These are phyloP conservation scores for Taiwanofungus camphoratus DNA, from an alignment of 1,284 basidiomycete genomes.

Conservation along the genomic window DNA sequence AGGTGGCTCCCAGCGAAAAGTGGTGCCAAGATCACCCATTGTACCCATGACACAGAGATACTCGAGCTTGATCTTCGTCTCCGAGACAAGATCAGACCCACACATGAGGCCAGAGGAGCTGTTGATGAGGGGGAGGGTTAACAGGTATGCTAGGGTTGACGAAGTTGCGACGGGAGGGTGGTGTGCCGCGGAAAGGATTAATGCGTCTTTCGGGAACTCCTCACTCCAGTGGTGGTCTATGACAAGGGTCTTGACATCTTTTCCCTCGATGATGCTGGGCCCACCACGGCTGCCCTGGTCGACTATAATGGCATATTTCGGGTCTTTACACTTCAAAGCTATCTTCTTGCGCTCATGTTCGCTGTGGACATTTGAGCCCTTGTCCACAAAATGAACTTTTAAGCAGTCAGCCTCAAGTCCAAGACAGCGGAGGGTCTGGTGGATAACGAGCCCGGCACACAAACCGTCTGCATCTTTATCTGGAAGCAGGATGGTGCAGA, in stretches of 20 bases:
- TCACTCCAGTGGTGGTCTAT: slow-evolving; percentile 29
- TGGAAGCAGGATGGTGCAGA: slow-evolving; percentile 24
- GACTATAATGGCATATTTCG: slow-evolving; percentile 22
- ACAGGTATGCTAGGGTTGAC: slow-evolving; percentile 24
- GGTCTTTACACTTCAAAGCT: slow-evolving; percentile 13
- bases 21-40: slow-evolving; percentile 28
- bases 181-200: slow-evolving; percentile 24
- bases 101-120: background rate
- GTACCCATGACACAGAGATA: slow-evolving; percentile 29
- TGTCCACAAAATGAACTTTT: slow-evolving; percentile 26
- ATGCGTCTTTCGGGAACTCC: slow-evolving; percentile 23
- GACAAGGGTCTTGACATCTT: slow-evolving; percentile 21
- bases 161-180: slow-evolving; percentile 26
- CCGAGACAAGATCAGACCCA: background rate
- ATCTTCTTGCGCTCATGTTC: slow-evolving; percentile 21
- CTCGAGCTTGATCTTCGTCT: slow-evolving; percentile 14
- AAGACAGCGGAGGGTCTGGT: slow-evolving; percentile 24
- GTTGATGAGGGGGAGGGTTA: slow-evolving; percentile 21
- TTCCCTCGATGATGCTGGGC: slow-evolving; percentile 16
- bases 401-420: slow-evolving; percentile 19
- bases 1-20: slow-evolving; percentile 23
- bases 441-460: slow-evolving; percentile 26
- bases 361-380: slow-evolving; percentile 26
- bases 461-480: slow-evolving; percentile 32
- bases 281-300: slow-evolving; percentile 30